A percentile compares a stretch with the other conserved stretches of the same genome.
phyloP scores from a whole-genome alignment of 768 basidiomycete genomes.

The Rhodotorula sphaerocarpa region DNA sequence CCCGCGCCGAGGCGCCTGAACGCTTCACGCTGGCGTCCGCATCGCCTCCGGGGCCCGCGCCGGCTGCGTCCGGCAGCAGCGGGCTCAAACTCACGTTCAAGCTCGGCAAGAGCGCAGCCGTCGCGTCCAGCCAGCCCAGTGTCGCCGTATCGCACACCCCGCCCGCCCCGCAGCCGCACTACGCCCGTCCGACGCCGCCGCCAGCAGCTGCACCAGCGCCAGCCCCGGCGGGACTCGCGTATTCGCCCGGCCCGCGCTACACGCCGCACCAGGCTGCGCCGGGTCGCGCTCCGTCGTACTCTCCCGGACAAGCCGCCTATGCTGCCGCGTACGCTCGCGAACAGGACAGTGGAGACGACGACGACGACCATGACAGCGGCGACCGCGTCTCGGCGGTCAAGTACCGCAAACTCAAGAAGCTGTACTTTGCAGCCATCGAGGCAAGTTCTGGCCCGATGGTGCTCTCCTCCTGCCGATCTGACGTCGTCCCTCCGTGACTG shows the following conservation, averaged over 20 bases:
- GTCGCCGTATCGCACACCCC: neutral
- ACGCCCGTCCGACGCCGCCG: slow-evolving; percentile 53
- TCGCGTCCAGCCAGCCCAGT: slow-evolving; percentile 47
- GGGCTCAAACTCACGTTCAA: slow-evolving; percentile 30
- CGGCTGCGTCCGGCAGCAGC: neutral
- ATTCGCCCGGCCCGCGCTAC: too few species aligned
- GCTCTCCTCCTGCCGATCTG: too few species aligned
- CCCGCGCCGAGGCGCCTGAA: too few species aligned
- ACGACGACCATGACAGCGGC: neutral
- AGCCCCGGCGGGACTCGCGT: neutral
- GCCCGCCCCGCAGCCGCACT: neutral
- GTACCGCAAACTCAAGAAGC: slow-evolving; percentile 58
- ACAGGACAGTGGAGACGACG: neutral
- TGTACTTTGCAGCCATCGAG: slow-evolving; percentile 63
- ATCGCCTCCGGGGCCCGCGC: neutral
- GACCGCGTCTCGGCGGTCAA: slow-evolving; percentile 43
- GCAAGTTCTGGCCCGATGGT: too few species aligned
- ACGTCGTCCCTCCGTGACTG: too few species aligned
- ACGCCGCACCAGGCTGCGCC: neutral
- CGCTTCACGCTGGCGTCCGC: slow-evolving; percentile 10
- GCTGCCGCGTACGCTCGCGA: neutral
- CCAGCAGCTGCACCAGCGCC: neutral
- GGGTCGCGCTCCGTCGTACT: neutral
- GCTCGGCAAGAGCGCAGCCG: slow-evolving; percentile 51
- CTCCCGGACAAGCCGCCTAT: neutral